phyloP scores from a whole-genome alignment of 140 eudicot species.

The Stevia rebaudiana region DNA sequence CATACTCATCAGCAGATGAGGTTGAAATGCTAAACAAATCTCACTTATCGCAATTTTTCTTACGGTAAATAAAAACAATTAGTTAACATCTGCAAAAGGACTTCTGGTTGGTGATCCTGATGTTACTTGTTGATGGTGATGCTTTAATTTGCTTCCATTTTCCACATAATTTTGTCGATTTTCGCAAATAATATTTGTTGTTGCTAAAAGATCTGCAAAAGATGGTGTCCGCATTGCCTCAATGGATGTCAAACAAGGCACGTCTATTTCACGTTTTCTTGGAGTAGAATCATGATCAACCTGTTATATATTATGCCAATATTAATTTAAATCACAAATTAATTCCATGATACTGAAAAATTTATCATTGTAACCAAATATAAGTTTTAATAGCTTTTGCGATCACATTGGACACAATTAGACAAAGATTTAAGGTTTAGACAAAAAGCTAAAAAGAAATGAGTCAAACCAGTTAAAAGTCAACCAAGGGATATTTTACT shows the following conservation, averaged over 20 bases:
- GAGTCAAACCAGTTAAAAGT: no score
- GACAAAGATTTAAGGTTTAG: no score
- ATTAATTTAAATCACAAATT: not conserved
- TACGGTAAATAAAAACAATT: not conserved
- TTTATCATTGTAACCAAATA: not conserved
- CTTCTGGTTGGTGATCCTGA: slow-evolving; percentile 42
- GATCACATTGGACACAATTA: no score
- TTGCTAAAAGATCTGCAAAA: slow-evolving; percentile 32
- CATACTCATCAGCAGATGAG: slow-evolving; percentile 33
- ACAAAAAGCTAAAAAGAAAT: no score
- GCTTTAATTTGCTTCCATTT: slow-evolving; percentile 36
- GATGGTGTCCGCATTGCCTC: slow-evolving; percentile 63
- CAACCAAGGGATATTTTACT: no score
- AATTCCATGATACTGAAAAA: not conserved
- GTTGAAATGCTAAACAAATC: slow-evolving; percentile 1
- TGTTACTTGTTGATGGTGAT: slow-evolving; percentile 33
- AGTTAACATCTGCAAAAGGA: slow-evolving; percentile 65
- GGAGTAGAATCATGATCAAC: slow-evolving; percentile 48
- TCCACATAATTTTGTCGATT: slow-evolving; percentile 26
- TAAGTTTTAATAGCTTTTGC: no score
- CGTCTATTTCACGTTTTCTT: slow-evolving; percentile 36
- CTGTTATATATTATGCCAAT: slow-evolving; percentile 32
- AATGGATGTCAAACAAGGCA: slow-evolving; percentile 69
- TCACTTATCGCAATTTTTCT: not conserved
- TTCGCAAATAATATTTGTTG: slow-evolving; percentile 21